Conservation (phyloP, 2,329 filamentous ascomycete genomes). For the Balansia obtecta region DNA sequence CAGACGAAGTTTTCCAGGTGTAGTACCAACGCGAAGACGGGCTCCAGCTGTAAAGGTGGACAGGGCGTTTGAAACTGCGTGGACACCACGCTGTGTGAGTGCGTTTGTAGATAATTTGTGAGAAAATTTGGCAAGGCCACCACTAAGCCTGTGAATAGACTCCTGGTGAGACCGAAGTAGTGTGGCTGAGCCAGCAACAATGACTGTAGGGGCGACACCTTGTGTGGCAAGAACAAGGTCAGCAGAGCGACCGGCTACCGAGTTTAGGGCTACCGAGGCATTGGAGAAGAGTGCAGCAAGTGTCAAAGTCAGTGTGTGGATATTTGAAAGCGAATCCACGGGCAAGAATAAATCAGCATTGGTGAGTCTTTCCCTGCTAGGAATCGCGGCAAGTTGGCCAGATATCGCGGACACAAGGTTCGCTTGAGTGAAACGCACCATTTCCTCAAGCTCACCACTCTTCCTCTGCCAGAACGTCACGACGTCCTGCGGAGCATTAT, state of each 20-base stretch:
- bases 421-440: constrained; percentile 68
- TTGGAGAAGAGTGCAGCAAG: constrained; percentile 77
- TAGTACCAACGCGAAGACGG: constrained; percentile 45
- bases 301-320: constrained; percentile 68
- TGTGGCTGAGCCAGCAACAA: constrained; percentile 66
- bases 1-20: constrained; percentile 65
- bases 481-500: constrained; percentile 36
- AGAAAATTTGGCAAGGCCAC: constrained; percentile 51
- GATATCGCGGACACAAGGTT: constrained; percentile 85
- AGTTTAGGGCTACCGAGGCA: constrained; percentile 76
- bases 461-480: constrained; percentile 55
- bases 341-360: constrained; percentile 73
- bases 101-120: constrained; percentile 61
- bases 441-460: constrained; percentile 43
- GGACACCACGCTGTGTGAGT: constrained; percentile 57
- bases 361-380: constrained; percentile 59
- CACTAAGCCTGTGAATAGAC: constrained; percentile 45
- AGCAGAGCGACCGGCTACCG: constrained; percentile 62
- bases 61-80: constrained; percentile 42
- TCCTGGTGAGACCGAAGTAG: constrained; percentile 55
- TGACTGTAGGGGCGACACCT: constrained; percentile 66
- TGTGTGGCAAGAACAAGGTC: constrained; percentile 63
- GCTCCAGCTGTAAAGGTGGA: constrained; percentile 44
- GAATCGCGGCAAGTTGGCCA: constrained; percentile 64
- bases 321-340: constrained; percentile 66